Evolutionary conservation across 768 basidiomycete species (phyloP), one percentile per base, ranked within the genome.

Genomic region (Leccinum longicurvipes): DNA sequence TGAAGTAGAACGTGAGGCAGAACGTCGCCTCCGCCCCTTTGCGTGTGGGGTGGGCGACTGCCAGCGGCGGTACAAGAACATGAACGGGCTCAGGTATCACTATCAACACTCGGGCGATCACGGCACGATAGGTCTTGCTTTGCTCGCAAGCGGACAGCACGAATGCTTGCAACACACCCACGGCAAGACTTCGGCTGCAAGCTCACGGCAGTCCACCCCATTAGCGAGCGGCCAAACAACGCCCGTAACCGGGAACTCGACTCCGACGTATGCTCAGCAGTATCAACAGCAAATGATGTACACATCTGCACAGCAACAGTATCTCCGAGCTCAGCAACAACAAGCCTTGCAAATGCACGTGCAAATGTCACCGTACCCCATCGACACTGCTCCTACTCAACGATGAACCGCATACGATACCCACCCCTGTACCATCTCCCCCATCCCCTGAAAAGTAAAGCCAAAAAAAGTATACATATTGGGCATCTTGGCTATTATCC

Each of bases 91-190:
- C 59, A 74, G 91, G 65, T 98, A 98, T 60, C 96, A 98, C 73
- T 98, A 98, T 69, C 90, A 94, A 72, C 96, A 98, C 73, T 89
- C 89, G 21, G 96, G 95, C 11, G 93, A 94, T 42, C 97, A 98
- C 71, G 96, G 96, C 4, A 87, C 89, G 6, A 79, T 92, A 41
- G 97, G 97, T 6, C 77, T 98, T 0, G 83, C 86, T 44, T 75
- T 97, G 63, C 80, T 98, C 44, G 91, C 91, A 4, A 82, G 82
- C 51, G 89, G 90, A 3, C 76, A 84, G 61, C 89, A 84, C 64
- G 80, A 81, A 55, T 82, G 80, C 58, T 57, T 83, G 23, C 73
- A 72, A 53, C 67, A 76, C 29, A 27, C 64, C 0, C 70, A 73
- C 39, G 69, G 69, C 42, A 72, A 65, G 55, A 62, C 27, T 3